These are phyloP conservation scores for Plenodomus tracheiphilus DNA, from an alignment of 2,329 filamentous ascomycete genomes.

Conservation along the genomic window DNA sequence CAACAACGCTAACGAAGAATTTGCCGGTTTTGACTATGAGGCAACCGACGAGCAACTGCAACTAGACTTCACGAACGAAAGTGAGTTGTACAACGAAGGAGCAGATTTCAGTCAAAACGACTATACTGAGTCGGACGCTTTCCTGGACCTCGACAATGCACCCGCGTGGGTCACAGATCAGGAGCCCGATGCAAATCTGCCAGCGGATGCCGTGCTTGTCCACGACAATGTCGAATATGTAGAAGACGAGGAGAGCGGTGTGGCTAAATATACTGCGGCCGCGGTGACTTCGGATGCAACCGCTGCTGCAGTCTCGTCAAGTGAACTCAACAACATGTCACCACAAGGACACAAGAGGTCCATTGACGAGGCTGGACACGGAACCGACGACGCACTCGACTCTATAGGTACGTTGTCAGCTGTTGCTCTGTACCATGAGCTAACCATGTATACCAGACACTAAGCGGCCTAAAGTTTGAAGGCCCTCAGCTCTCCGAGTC, in stretches of 20 bases:
- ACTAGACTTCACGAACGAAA: conserved; percentile 14
- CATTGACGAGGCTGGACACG: conserved; percentile 38
- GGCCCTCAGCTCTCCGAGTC: conserved; percentile 23
- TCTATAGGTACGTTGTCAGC: conserved; percentile 28
- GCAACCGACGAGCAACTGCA: conserved; percentile 16
- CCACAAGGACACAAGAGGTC: conserved; percentile 39
- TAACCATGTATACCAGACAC: conserved; percentile 27
- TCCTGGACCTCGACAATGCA: conserved; percentile 23
- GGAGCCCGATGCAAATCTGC: conserved; percentile 8
- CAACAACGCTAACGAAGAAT: conserved; percentile 30
- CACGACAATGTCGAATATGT: conserved; percentile 15
- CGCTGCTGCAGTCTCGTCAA: conserved; percentile 29
- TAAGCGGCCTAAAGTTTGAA: conserved; percentile 39
- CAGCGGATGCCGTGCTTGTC: conserved; percentile 10
- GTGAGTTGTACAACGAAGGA: conserved; percentile 6
- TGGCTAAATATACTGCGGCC: conserved; percentile 25
- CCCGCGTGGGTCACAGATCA: conserved; percentile 22
- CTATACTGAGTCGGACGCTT: conserved; percentile 15
- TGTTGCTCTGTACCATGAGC: conserved; percentile 3
- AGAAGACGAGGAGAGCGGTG: conserved; percentile 30
- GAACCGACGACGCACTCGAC: conserved; percentile 28
- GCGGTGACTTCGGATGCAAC: conserved; percentile 33
- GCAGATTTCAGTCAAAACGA: conserved; percentile 13
- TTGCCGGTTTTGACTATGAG: conserved; percentile 21
- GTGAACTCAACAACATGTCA: conserved; percentile 24